Evolutionary conservation across 2,329 filamentous ascomycete species (phyloP).

Genomic region (Arachnomyces sp.): DNA sequence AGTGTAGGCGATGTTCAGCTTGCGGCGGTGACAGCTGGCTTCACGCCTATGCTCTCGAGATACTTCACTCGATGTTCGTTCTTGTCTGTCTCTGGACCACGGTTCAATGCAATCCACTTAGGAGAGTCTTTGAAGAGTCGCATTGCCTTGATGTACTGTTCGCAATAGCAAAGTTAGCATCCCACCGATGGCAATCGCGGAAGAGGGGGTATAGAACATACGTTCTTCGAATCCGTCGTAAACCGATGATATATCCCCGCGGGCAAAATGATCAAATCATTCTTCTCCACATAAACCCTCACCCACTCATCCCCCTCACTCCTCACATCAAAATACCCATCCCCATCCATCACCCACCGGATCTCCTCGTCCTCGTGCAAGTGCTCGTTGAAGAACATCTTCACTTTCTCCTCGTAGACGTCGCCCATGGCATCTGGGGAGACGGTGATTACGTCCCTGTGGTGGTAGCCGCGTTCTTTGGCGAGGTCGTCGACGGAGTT

Average conservation of each 20-base stretch:
- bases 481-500: conserved; percentile 67
- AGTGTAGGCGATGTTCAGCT: conserved; percentile 9
- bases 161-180: conserved; percentile 5
- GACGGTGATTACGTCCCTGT: conserved; percentile 87
- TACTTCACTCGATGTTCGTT: conserved; percentile 78
- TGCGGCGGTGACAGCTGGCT: conserved; percentile 20
- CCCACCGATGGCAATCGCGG: conserved; percentile 3
- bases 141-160: conserved; percentile 89
- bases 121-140: conserved; percentile 96
- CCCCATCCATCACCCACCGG: conserved; percentile 79
- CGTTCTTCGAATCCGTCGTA: conserved; percentile 85
- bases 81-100: conserved; percentile 63
- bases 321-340: conserved; percentile 88
- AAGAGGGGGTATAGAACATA: conserved; percentile 42
- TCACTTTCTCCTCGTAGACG: conserved; percentile 86
- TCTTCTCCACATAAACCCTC: conserved; percentile 71
- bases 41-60: conserved; percentile 36
- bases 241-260: conserved; percentile 96
- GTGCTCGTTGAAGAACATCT: conserved; percentile 89
- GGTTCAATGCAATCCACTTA: conserved; percentile 93
- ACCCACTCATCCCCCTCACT: conserved; percentile 80
- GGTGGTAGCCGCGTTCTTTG: conserved; percentile 70
- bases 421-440: conserved; percentile 78
- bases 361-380: conserved; percentile 99
- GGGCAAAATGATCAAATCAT: conserved; percentile 86